Evolutionary conservation across 2,329 filamentous ascomycete genomes (phyloP).

Genomic region (Aspergillus spinulosporus): DNA sequence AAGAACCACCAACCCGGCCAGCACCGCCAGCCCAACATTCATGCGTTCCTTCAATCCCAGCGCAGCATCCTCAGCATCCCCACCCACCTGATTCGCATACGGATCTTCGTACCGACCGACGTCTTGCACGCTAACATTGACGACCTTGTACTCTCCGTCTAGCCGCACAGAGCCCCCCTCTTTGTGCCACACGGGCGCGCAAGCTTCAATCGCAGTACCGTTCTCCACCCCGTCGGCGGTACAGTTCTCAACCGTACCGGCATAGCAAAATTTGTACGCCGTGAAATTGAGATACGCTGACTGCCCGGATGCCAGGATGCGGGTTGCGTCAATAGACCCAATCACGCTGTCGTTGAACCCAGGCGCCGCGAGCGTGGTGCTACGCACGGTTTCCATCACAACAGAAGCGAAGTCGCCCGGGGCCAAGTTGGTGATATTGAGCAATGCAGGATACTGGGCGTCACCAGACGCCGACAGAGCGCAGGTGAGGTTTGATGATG

Average conservation of each 20-base stretch:
- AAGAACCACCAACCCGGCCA: neutral
- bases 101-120: constrained; percentile 5
- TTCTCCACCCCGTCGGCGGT: neutral
- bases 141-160: constrained; percentile 1
- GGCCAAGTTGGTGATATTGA: neutral
- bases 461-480: constrained; percentile 6
- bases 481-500: constrained; percentile 3
- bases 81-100: constrained; percentile 8
- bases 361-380: neutral
- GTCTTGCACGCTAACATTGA: neutral
- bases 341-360: neutral
- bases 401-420: neutral
- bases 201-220: neutral
- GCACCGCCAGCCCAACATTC: neutral
- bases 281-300: constrained; percentile 13
- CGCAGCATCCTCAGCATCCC: neutral
- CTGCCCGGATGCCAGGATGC: constrained; percentile 3
- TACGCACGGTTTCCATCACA: neutral
- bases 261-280: constrained; percentile 7
- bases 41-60: neutral
- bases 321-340: neutral
- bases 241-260: constrained; percentile 6
- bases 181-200: constrained; percentile 8
- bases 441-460: neutral
- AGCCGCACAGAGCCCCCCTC: neutral